Base-by-base conservation (phyloP, 192 early-diverging fungal species). In the Dissophora ornata region DNA sequence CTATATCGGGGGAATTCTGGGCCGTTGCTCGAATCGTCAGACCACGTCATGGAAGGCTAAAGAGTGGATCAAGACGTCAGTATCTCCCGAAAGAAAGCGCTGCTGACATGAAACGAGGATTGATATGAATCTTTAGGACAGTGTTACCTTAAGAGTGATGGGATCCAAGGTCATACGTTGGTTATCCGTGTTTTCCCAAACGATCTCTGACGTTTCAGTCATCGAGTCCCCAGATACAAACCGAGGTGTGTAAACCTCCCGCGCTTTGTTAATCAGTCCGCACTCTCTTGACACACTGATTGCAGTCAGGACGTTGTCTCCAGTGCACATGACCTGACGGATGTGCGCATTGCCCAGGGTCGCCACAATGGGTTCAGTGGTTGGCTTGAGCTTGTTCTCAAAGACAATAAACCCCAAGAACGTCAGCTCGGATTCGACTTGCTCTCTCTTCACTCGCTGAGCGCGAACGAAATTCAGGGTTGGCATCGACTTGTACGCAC, bases 351-450 rank as follows among this genome's bases (percentile, higher is more conserved):
- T 85, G 25, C 88, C 81, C 21, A 99, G 84, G 29, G 87, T 89
- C 30, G 90, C 83, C 9, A 99, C 84, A 3, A 96, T 92, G 3
- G 87, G 81, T 15, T 88, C 81, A 0, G 96, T 96, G 4, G 90
- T 90, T 4, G 93, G 88, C 67, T 99, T 99, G 25, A 98, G 80
- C 84, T 97, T 98, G 87, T 99, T 99, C 71, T 99, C 98, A 87
- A 99, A 99, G 24, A 99, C 87, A 44, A 99, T 87, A 55, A 99
- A 95, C 1, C 97, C 98, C 54, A 99, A 79, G 79, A 98, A 99
- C 4, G 89, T 81, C 49, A 99, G 66, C 29, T 92, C 88, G 1
- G 80, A 75, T 78, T 99, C 98, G 15, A 98, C 88, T 16, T 92
- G 87, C n/a, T 91, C 88, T 48, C 98, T 74, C 57, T 90, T 92